Evolutionary conservation across 441 rosid species (phyloP).

Genomic region (Populus hybrid): DNA sequence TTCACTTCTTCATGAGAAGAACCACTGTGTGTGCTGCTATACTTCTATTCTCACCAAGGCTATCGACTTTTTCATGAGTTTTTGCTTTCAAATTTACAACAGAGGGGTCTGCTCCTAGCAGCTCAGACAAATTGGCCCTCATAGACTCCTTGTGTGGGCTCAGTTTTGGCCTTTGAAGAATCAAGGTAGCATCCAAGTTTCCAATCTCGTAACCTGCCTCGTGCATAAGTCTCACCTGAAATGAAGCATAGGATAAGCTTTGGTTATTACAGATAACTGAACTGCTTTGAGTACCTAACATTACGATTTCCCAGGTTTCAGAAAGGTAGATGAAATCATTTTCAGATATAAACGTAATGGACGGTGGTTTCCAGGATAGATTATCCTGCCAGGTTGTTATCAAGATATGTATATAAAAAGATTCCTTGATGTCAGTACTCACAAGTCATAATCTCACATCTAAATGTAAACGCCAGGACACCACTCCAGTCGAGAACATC

Average conservation of each 20-base stretch:
- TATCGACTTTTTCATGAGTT: slow-evolving; percentile 93
- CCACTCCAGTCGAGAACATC: background rate
- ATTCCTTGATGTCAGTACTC: background rate
- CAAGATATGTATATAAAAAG: background rate
- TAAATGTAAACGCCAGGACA: background rate
- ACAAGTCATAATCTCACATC: background rate
- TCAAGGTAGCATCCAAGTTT: slow-evolving; percentile 87
- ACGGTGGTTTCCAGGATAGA: background rate
- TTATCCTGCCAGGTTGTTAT: background rate
- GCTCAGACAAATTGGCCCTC: slow-evolving; percentile 53
- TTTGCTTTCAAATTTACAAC: slow-evolving; percentile 81
- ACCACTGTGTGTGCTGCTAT: slow-evolving; percentile 93
- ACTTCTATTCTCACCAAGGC: slow-evolving; percentile 93
- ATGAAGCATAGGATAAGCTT: slow-evolving; percentile 24
- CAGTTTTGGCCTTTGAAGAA: slow-evolving; percentile 84
- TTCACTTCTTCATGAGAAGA: slow-evolving; percentile 80
- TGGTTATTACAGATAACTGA: background rate
- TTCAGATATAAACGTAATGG: background rate
- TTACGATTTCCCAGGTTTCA: background rate
- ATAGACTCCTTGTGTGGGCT: slow-evolving; percentile 89
- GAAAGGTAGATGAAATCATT: background rate
- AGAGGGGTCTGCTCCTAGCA: slow-evolving; percentile 70
- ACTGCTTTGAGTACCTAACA: background rate
- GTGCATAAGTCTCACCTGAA: slow-evolving; percentile 88
- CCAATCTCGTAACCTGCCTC: slow-evolving; percentile 95